These are phyloP conservation scores for Brassica balearica DNA, from an alignment of 441 rosid genomes.

Conservation along the genomic window DNA sequence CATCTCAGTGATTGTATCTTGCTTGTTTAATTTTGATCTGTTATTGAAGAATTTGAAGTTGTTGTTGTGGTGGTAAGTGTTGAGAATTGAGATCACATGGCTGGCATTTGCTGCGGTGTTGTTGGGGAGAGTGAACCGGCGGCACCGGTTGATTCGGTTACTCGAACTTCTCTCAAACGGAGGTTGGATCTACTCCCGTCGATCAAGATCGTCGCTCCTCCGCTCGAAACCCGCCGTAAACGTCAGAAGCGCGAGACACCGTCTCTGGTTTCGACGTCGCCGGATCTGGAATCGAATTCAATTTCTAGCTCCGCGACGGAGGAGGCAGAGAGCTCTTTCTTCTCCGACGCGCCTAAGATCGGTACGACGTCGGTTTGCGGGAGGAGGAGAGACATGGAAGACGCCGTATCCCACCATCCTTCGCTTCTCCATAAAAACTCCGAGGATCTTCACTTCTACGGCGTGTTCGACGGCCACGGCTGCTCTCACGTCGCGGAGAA, in stretches of 20 bases:
- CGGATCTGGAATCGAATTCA: constrained; percentile 15
- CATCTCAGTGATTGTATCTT: constrained; percentile 25
- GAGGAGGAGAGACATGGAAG: constrained; percentile 91
- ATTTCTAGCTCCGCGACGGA: constrained; percentile 1
- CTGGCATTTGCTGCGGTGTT: constrained; percentile 78
- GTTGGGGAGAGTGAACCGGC: constrained; percentile 67
- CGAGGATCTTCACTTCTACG: constrained; percentile 59
- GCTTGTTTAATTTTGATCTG: neutral
- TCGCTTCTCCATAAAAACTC: constrained; percentile 44
- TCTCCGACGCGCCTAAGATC: constrained; percentile 48
- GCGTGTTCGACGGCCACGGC: constrained; percentile 93
- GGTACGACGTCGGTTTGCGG: constrained; percentile 91
- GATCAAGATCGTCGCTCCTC: constrained; percentile 51
- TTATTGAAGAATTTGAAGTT: neutral
- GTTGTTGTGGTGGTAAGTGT: neutral
- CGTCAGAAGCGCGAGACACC: constrained; percentile 47
- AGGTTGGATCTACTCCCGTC: constrained; percentile 62
- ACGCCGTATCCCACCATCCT: constrained; percentile 69
- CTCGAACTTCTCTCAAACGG: constrained; percentile 58
- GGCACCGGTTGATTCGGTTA: constrained; percentile 53
- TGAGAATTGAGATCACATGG: constrained; percentile 48
- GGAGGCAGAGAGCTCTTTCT: constrained; percentile 23
- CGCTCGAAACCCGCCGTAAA: constrained; percentile 52
- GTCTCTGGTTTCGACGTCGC: neutral
- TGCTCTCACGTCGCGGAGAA: constrained; percentile 95